A percentile compares a stretch with the other conserved stretches of the same genome.
phyloP scores from a whole-genome alignment of 2,329 filamentous ascomycete species.

The Monilinia vaccinii-corymbosi region DNA sequence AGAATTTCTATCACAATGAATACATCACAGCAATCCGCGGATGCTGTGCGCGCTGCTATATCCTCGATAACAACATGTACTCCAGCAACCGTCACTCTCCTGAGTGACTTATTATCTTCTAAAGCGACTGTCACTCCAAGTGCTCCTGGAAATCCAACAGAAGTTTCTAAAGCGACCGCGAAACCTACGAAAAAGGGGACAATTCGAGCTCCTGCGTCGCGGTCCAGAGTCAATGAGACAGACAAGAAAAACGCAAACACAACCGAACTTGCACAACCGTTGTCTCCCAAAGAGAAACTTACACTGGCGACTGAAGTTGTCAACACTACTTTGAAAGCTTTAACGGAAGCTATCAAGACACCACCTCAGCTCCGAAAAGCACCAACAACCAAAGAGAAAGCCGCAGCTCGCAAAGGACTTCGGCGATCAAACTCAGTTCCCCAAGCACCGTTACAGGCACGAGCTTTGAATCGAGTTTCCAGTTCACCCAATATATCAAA shows the following conservation, averaged over 20 bases:
- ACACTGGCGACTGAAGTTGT: slow-evolving; percentile 64
- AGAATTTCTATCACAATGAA: slow-evolving; percentile 31
- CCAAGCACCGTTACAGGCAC: slow-evolving; percentile 52
- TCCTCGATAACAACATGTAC: slow-evolving; percentile 40
- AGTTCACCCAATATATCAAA: slow-evolving; percentile 49
- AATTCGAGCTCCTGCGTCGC: slow-evolving; percentile 15
- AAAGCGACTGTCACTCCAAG: slow-evolving; percentile 24
- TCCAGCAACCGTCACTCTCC: slow-evolving; percentile 35
- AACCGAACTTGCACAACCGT: slow-evolving; percentile 29
- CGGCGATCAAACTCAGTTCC: slow-evolving; percentile 49
- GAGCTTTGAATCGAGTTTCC: slow-evolving; percentile 50
- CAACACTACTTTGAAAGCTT: slow-evolving; percentile 58
- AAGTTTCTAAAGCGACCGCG: slow-evolving; percentile 9
- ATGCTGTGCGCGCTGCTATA: slow-evolving; percentile 40
- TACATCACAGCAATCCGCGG: slow-evolving; percentile 33
- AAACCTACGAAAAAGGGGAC: slow-evolving; percentile 9
- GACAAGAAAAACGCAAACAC: slow-evolving; percentile 22
- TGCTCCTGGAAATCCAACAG: background rate
- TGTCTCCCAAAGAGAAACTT: slow-evolving; percentile 52
- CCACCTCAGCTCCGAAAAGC: slow-evolving; percentile 17
- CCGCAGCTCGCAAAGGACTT: slow-evolving; percentile 34
- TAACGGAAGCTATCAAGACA: slow-evolving; percentile 57
- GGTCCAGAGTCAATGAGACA: slow-evolving; percentile 19
- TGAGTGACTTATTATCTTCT: slow-evolving; percentile 38
- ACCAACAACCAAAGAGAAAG: slow-evolving; percentile 32